A percentile compares a stretch with the other conserved stretches of the same genome.
These are phyloP conservation scores for Asclepias syriaca DNA, from an alignment of 257 asterid genomes.

Conservation along the genomic window DNA sequence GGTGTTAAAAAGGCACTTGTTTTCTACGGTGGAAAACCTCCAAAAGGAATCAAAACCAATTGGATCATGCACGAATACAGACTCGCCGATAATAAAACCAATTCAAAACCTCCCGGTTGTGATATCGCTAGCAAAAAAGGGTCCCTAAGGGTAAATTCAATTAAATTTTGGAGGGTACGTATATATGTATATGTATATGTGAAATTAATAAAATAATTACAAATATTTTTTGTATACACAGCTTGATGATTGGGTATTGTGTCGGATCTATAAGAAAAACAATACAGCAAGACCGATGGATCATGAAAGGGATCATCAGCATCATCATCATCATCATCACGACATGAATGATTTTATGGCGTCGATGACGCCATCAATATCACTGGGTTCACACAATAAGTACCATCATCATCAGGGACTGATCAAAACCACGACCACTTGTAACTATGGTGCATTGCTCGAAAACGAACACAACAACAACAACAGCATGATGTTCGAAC, in stretches of 20 bases:
- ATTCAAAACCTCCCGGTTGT: conserved; percentile 35
- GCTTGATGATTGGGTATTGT: conserved; percentile 60
- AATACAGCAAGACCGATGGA: conserved; percentile 56
- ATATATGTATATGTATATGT: too few relatives aligned
- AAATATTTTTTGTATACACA: conserved; percentile 1
- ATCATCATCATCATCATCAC: conserved; percentile 18
- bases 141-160: conserved; percentile 55
- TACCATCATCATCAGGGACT: conserved; percentile 18
- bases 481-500: conserved; percentile 19
- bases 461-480: conserved; percentile 30
- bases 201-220: too few relatives aligned
- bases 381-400: conserved; percentile 28
- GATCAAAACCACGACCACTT: conserved; percentile 12
- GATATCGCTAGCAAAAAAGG: conserved; percentile 43
- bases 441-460: conserved; percentile 32
- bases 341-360: conserved; percentile 40
- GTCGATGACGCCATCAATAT: conserved; percentile 23
- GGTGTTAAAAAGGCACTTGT: conserved; percentile 49
- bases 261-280: conserved; percentile 50
- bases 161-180: background rate
- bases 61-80: conserved; percentile 57
- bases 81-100: conserved; percentile 32
- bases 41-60: conserved; percentile 43
- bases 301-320: conserved; percentile 41
- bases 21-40: conserved; percentile 49